A percentile compares a stretch with the other conserved stretches of the same genome.
Evolutionary conservation across 129 eudicot species (phyloP).

Genomic region (Scalesia atractyloides): DNA sequence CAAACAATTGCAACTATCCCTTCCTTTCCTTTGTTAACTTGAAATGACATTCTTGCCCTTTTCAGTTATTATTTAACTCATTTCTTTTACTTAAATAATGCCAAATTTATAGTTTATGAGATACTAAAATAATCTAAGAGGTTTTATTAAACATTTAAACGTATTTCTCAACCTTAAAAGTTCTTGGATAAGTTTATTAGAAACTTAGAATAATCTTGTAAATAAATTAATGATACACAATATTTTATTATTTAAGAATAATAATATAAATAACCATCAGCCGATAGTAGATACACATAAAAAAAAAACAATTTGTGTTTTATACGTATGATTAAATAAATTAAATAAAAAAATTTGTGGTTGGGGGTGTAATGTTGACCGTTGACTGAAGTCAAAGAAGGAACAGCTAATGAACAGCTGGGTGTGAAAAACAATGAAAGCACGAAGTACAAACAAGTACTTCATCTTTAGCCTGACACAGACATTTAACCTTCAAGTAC

Average conservation of each 20-base stretch:
- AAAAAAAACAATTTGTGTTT: neutral
- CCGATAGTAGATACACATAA: no score
- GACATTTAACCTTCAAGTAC: constrained; percentile 44
- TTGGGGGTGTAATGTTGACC: constrained; percentile 24
- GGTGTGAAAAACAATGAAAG: constrained; percentile 43
- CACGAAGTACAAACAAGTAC: constrained; percentile 50
- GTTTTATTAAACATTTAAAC: no score
- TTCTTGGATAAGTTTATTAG: no score
- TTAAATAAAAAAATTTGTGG: neutral
- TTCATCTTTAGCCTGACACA: constrained; percentile 35
- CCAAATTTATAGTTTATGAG: neutral
- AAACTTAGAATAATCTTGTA: no score
- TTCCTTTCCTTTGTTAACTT: neutral
- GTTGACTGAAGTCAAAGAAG: constrained; percentile 41
- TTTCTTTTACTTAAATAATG: neutral
- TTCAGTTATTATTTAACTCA: neutral
- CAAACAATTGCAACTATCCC: constrained; percentile 22
- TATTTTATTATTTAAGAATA: no score
- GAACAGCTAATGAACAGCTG: constrained; percentile 58
- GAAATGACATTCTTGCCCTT: constrained; percentile 21
- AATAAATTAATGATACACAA: no score
- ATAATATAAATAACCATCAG: no score
- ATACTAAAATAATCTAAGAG: no score
- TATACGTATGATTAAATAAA: neutral
- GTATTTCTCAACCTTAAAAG: no score